Percentiles rank a stretch among this genome's conserved stretches.
Conservation (phyloP, 306 rosid species). For the Malus fusca region DNA sequence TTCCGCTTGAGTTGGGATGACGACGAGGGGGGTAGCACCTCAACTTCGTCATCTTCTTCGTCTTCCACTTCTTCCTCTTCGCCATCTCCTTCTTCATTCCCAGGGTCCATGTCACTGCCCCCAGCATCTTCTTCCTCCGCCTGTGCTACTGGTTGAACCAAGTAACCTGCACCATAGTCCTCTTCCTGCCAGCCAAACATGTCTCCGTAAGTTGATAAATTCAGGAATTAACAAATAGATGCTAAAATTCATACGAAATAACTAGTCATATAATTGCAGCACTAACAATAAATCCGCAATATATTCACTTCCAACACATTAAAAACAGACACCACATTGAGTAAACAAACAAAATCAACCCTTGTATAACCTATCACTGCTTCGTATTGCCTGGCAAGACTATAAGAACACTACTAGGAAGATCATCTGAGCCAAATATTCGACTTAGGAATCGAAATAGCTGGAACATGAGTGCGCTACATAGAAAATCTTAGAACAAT, state of each 20-base stretch:
- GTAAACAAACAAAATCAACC: not conserved
- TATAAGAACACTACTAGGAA: not conserved
- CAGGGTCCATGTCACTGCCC: constrained; percentile 38
- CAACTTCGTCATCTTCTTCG: constrained; percentile 42
- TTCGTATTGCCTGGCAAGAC: not conserved
- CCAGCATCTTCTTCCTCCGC: constrained; percentile 45
- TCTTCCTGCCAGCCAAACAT: constrained; percentile 56
- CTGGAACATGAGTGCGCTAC: not conserved
- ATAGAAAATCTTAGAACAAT: not conserved
- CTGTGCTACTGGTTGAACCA: constrained; percentile 77
- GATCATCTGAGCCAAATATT: not conserved
- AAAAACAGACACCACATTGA: not conserved
- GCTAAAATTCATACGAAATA: not conserved
- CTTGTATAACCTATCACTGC: not conserved
- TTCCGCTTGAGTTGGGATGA: constrained; percentile 67
- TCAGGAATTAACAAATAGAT: not conserved
- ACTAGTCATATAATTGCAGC: not conserved
- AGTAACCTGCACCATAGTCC: constrained; percentile 69
- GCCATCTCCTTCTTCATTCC: constrained; percentile 42
- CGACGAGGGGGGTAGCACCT: constrained; percentile 32
- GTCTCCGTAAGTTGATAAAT: not conserved
- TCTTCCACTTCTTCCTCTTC: constrained; percentile 55
- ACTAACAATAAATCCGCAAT: not conserved
- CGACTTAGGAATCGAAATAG: not conserved
- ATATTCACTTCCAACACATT: not conserved